A percentile compares a stretch with the other conserved stretches of the same genome.
These are phyloP conservation scores for Friedmanniomyces simplex DNA, from an alignment of 495 filamentous ascomycete genomes.

Conservation along the genomic window DNA sequence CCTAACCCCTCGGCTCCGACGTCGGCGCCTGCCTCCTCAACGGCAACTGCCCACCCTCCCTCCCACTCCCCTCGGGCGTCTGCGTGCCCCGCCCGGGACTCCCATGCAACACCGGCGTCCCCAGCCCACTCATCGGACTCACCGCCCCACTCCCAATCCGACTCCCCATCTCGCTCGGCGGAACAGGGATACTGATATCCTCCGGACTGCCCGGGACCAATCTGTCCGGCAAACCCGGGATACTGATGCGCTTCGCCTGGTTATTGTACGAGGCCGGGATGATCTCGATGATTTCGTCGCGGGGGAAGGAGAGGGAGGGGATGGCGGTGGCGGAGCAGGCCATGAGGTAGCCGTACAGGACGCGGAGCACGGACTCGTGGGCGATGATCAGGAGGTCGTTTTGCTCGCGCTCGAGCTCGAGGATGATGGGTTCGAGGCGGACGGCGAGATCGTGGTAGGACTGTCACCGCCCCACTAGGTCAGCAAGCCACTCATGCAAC, in stretches of 20 bases:
- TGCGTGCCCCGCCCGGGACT: background rate
- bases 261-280: constrained; percentile 97
- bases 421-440: constrained; percentile 94
- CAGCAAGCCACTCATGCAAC: no score
- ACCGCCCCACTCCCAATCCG: constrained; percentile 37
- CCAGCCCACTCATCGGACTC: constrained; percentile 28
- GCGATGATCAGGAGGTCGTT: constrained; percentile 96
- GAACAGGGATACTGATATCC: constrained; percentile 73
- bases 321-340: constrained; percentile 96
- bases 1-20: background rate
- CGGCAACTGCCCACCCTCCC: background rate
- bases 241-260: constrained; percentile 76
- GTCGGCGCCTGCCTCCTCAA: background rate
- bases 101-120: constrained; percentile 21
- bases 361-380: constrained; percentile 90
- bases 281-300: constrained; percentile 97
- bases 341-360: constrained; percentile 97
- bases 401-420: constrained; percentile 93
- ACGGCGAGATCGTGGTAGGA: constrained; percentile 98
- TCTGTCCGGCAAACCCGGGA: constrained; percentile 50
- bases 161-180: constrained; percentile 34
- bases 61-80: constrained; percentile 1
- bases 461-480: constrained; percentile 38
- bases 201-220: constrained; percentile 67
- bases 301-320: constrained; percentile 83